Conservation (phyloP, 768 basidiomycete genomes). For the Scleroderma citrinum region DNA sequence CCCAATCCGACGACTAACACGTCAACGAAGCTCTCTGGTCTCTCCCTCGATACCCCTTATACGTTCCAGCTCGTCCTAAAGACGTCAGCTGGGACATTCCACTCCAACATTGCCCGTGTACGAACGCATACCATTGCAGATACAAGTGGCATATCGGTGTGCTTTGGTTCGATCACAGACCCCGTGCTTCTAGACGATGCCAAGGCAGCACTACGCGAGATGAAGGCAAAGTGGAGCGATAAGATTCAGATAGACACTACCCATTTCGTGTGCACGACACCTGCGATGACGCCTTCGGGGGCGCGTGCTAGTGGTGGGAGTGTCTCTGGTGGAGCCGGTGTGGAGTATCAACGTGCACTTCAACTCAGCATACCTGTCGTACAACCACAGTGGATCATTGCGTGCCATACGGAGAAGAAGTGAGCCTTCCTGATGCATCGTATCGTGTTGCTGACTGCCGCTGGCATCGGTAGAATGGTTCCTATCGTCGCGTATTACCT, state of each 20-base stretch:
- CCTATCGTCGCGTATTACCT: slow-evolving; percentile 80
- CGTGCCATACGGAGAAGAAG: slow-evolving; percentile 83
- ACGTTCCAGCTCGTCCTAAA: slow-evolving; percentile 91
- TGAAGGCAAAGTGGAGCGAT: slow-evolving; percentile 88
- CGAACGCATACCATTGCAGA: slow-evolving; percentile 93
- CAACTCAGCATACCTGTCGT: slow-evolving; percentile 94
- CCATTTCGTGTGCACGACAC: slow-evolving; percentile 94
- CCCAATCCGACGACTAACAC: slow-evolving; percentile 79
- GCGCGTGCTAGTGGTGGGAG: slow-evolving; percentile 49
- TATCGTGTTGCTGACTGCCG: neutral
- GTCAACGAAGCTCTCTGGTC: slow-evolving; percentile 80
- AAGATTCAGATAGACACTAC: slow-evolving; percentile 97
- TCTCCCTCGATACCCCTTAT: slow-evolving; percentile 80
- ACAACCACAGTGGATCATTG: slow-evolving; percentile 90
- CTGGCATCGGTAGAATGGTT: slow-evolving; percentile 58
- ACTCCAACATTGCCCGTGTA: slow-evolving; percentile 76
- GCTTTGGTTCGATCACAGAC: slow-evolving; percentile 89
- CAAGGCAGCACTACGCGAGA: slow-evolving; percentile 72
- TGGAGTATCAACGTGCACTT: slow-evolving; percentile 92
- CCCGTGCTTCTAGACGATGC: slow-evolving; percentile 70
- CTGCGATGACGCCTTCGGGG: slow-evolving; percentile 59
- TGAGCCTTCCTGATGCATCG: slow-evolving; percentile 30
- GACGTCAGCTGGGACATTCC: slow-evolving; percentile 87
- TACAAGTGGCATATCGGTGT: slow-evolving; percentile 91
- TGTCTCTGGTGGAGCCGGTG: slow-evolving; percentile 57